Conservation (phyloP, 2,329 filamentous ascomycete species). For the Eurotiales sp. region DNA sequence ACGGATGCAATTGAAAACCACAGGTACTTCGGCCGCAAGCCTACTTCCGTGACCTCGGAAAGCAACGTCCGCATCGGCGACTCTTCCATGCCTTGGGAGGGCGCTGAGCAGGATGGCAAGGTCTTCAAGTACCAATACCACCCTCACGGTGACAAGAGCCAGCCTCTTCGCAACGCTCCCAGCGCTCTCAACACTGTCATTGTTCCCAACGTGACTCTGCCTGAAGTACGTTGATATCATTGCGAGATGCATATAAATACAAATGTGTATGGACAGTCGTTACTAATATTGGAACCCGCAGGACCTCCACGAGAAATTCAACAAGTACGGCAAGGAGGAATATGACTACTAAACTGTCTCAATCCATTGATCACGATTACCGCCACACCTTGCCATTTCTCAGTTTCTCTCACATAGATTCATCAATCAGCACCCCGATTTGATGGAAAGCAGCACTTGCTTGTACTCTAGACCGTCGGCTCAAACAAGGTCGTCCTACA, state of each 20-base stretch:
- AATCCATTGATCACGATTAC: not conserved
- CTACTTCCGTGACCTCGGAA: constrained; percentile 82
- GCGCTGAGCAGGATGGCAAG: constrained; percentile 60
- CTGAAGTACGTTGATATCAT: constrained; percentile 61
- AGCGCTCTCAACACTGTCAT: constrained; percentile 94
- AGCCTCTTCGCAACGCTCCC: constrained; percentile 80
- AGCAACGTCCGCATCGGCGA: constrained; percentile 68
- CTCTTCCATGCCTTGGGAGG: constrained; percentile 89
- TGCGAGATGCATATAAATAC: too few relatives aligned
- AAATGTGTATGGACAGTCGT: not conserved
- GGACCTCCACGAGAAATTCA: constrained; percentile 93
- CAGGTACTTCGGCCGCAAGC: constrained; percentile 67
- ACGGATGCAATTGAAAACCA: not conserved
- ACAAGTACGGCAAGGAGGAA: constrained; percentile 99
- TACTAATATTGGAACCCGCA: constrained; percentile 33
- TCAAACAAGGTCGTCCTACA: not conserved
- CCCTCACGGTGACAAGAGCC: constrained; percentile 75
- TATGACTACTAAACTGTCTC: constrained; percentile 44
- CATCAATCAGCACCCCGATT: not conserved
- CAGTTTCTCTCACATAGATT: not conserved
- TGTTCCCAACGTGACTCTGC: constrained; percentile 86
- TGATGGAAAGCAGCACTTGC: not conserved
- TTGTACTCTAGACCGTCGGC: constrained; percentile 12
- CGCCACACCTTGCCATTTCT: not conserved
- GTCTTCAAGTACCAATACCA: constrained; percentile 71